Base-by-base conservation (phyloP, 768 basidiomycete species). In the Pulveroboletus sp. region DNA sequence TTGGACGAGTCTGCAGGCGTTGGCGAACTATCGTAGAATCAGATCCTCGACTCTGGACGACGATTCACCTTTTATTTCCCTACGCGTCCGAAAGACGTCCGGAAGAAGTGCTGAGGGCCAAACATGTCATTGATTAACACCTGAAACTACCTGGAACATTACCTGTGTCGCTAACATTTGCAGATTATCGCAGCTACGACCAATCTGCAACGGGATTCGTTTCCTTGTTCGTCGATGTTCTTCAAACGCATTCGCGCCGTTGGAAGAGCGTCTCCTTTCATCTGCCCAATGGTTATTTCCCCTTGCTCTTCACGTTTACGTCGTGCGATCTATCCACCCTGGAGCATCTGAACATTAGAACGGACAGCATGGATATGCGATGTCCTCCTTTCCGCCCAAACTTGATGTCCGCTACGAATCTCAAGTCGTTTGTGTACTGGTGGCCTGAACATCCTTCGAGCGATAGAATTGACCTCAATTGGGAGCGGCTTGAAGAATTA, bases 101-200 rank as follows among this genome's bases (percentile, higher is more conserved):
- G 21, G 20, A 47, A 39, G 53, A 61, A 34, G 27, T 51, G 4
- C 12, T 17, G 9, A 43, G 25, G 13, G 25, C 53, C 23, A 16
- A 39, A 24, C 6, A 6, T 38, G 12, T 25, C n/a, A n/a, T 56
- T 1, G 50, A 63, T 32, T 3, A 23, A 5, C 43, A 54, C 42
- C 9, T 62, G 48, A 48, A 52, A 42, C 41, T 34, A 14, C 65
- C 60, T 0, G 36, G 46, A 0, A 1, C 41, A 14, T 33, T 58
- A 3, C 56, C 61, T n/a, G 40, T 65, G 31, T 55, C 55, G 23
- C 47, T 60, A n/a, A 45, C 51, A 21, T 65, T 57, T 31, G 37
- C 47, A 47, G 63, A 63, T 33, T 35, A 49, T 41, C 62, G 62
- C 24, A 13, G 8, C 12, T 34, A 50, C 43, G n/a, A 49, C 9